Base-by-base conservation (phyloP, 2,329 filamentous ascomycete species). In the Eutypella sp. region DNA sequence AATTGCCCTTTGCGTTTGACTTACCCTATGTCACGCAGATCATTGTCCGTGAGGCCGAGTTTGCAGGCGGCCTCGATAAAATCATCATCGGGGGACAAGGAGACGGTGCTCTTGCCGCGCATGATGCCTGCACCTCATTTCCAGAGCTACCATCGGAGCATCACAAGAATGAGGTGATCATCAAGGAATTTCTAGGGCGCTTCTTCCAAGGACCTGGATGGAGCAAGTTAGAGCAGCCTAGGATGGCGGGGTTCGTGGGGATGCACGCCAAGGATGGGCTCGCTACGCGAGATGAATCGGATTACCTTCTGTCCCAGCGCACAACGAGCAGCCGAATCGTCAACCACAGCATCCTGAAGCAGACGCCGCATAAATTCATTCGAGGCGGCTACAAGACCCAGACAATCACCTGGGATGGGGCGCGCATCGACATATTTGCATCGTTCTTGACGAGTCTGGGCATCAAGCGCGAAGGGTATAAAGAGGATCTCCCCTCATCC, bases 301-400 rank as follows among this genome's bases (percentile, higher is more conserved):
- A 41, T 23, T 50, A 43, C 36, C 37, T 41, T 9, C 42, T 55
- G 9, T 27, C 37, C 3, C 36, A 27, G 8, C 40, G 23, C 4
- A 33, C 37, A 20, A 25, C 41, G 4, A 31, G 31, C 25, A 4
- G 7, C 15, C 33, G 36, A 9, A 44, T 16, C 6, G 34, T 48
- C 40, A 56, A 47, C 44, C 10, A 42, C 23, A 45, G 34, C 8
- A 47, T 55, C 24, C 19, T 55, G 16, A 37, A 29, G 36, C 52
- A 54, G 40, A 55, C 54, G 5, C 52, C 52, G 5, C 52, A 56
- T 41, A 44, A 45, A 16, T 55, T 56, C 45, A 54, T 56, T 13
- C 47, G 48, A 3, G 54, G 54, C 11, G 54, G 54, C 19, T 55
- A 49, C 42, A 55, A 49, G 41, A 11, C 44, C 3, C 42, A 42